These are phyloP conservation scores for Trichoderma oligosporum DNA, from an alignment of 2,329 filamentous ascomycete species.

Conservation along the genomic window DNA sequence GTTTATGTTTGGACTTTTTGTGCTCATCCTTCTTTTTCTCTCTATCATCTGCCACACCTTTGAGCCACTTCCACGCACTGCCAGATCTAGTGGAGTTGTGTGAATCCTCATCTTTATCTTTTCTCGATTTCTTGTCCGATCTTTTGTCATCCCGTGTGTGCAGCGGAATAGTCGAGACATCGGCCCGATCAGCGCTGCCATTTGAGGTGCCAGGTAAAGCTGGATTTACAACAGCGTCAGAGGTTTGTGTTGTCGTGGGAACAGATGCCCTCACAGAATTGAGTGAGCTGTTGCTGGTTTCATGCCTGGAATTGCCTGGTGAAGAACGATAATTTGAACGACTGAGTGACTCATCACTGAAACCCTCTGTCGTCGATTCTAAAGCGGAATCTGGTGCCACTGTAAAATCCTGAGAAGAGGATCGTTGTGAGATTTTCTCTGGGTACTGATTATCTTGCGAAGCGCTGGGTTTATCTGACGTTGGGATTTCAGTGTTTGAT, in stretches of 20 bases:
- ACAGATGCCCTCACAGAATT: slow-evolving; percentile 13
- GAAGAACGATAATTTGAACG: background rate
- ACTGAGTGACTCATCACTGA: background rate
- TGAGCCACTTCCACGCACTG: slow-evolving; percentile 67
- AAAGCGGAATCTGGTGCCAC: slow-evolving; percentile 37
- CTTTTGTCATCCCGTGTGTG: slow-evolving; percentile 64
- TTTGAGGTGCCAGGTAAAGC: slow-evolving; percentile 63
- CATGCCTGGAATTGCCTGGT: background rate
- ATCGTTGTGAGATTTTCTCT: slow-evolving; percentile 48
- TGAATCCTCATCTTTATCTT: slow-evolving; percentile 61
- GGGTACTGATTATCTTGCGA: slow-evolving; percentile 26
- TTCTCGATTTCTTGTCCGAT: slow-evolving; percentile 69
- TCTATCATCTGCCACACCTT: slow-evolving; percentile 69
- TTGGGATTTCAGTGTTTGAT: slow-evolving; percentile 63
- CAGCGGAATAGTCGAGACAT: slow-evolving; percentile 73
- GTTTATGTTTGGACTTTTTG: slow-evolving; percentile 65
- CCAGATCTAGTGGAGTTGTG: slow-evolving; percentile 68
- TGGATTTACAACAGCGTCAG: slow-evolving; percentile 31
- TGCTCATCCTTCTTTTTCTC: slow-evolving; percentile 57
- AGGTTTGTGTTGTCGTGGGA: slow-evolving; percentile 24
- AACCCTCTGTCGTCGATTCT: slow-evolving; percentile 34
- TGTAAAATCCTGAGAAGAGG: slow-evolving; percentile 45
- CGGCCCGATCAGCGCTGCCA: slow-evolving; percentile 63
- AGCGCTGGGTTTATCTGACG: slow-evolving; percentile 39
- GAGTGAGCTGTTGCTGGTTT: background rate